phyloP scores from a whole-genome alignment of 2,329 filamentous ascomycete genomes.

The Penicillium sp. region DNA sequence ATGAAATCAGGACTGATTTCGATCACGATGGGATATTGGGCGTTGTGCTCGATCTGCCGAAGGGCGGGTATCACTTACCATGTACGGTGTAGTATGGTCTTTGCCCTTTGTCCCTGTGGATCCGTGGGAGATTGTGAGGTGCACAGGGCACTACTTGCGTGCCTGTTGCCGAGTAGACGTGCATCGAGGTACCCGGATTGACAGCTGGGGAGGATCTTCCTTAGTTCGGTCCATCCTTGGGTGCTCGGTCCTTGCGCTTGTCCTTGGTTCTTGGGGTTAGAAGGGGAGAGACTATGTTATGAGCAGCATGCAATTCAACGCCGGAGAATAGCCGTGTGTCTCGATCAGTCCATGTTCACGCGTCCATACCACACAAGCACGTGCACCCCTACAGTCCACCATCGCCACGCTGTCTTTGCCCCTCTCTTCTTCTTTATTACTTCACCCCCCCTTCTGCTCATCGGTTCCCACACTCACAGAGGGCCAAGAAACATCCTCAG shows the following conservation, averaged over 20 bases:
- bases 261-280: too few species aligned
- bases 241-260: background rate
- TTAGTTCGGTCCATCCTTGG: background rate
- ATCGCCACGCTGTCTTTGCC: background rate
- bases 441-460: too few species aligned
- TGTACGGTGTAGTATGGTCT: constrained; percentile 19
- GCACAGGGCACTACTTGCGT: constrained; percentile 6
- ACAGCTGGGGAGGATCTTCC: background rate
- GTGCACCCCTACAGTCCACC: background rate
- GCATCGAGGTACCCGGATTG: background rate
- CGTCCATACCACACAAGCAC: background rate
- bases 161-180: background rate
- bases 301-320: too few species aligned
- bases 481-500: constrained; percentile 1
- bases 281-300: too few species aligned
- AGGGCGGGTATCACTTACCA: constrained; percentile 24
- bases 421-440: background rate
- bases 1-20: background rate
- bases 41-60: constrained; percentile 22
- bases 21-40: background rate
- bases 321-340: constrained; percentile 15
- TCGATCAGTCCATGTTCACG: constrained; percentile 7
- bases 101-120: constrained; percentile 16
- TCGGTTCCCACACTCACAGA: constrained; percentile 14
- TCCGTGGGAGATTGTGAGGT: constrained; percentile 7